Conservation (phyloP, 805 yeast species). For the Metschnikowia drakensbergensis region DNA sequence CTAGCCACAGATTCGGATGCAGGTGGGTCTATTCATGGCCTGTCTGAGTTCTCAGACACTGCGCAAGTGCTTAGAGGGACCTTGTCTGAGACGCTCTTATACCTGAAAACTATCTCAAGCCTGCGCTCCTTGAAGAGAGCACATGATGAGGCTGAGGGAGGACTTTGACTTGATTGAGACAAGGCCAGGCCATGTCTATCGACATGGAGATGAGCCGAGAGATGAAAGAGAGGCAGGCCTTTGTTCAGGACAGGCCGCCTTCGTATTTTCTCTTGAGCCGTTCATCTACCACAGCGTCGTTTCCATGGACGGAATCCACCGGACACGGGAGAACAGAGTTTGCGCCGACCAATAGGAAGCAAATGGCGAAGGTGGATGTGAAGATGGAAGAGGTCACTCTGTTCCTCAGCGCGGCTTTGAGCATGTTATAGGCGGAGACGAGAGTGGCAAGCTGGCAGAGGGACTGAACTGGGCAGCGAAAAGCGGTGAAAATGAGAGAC, state of each 20-base stretch:
- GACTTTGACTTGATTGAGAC: neutral
- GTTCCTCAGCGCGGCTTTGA: slow-evolving; percentile 55
- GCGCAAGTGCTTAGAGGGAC: too few relatives aligned
- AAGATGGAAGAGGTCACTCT: slow-evolving; percentile 62
- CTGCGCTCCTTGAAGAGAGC: too few relatives aligned
- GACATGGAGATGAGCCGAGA: too few relatives aligned
- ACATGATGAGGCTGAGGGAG: too few relatives aligned
- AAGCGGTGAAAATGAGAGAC: neutral
- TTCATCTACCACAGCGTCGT: slow-evolving; percentile 38
- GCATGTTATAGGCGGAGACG: slow-evolving; percentile 20
- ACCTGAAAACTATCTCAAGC: too few relatives aligned
- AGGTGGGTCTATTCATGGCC: too few relatives aligned
- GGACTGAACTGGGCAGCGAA: too few relatives aligned
- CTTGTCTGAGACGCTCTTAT: too few relatives aligned
- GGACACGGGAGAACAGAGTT: slow-evolving; percentile 50
- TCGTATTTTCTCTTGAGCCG: slow-evolving; percentile 16
- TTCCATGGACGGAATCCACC: slow-evolving; percentile 38
- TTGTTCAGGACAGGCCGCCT: neutral
- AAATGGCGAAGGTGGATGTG: slow-evolving; percentile 70
- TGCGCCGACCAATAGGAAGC: slow-evolving; percentile 53
- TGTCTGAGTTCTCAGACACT: too few relatives aligned
- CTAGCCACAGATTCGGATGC: too few relatives aligned
- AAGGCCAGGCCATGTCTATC: too few relatives aligned
- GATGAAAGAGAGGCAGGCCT: too few relatives aligned
- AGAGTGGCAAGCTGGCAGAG: neutral